phyloP scores from a whole-genome alignment of 1,284 basidiomycete species.

The Xerocomus minutiporus region DNA sequence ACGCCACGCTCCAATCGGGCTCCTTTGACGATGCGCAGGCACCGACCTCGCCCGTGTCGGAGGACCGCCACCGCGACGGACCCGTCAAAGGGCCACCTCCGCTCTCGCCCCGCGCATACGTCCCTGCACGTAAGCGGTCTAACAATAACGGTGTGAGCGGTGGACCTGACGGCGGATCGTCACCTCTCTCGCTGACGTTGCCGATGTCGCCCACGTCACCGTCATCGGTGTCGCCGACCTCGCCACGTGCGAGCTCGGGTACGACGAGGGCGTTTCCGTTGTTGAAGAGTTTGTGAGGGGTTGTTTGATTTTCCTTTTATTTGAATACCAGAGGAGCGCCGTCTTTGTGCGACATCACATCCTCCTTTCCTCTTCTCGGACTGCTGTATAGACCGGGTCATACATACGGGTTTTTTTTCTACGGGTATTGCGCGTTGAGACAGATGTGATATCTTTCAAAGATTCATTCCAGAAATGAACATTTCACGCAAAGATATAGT shows the following conservation, averaged over 20 bases:
- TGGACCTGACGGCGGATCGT: background rate
- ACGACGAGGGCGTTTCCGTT: constrained; percentile 9
- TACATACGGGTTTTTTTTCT: background rate
- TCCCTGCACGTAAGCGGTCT: constrained; percentile 45
- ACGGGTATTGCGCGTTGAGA: background rate
- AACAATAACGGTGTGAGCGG: constrained; percentile 1
- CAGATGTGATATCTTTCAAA: background rate
- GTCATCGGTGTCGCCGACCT: constrained; percentile 12
- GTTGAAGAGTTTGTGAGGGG: background rate
- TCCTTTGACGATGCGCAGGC: constrained; percentile 14
- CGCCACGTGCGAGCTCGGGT: constrained; percentile 4
- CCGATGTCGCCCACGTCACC: constrained; percentile 4
- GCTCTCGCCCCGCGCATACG: constrained; percentile 50
- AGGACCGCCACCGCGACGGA: constrained; percentile 9
- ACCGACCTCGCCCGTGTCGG: constrained; percentile 7
- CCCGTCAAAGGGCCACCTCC: constrained; percentile 16
- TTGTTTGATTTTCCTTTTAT: background rate
- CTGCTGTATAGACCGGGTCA: background rate
- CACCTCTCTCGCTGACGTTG: constrained; percentile 2
- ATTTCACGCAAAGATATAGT: background rate
- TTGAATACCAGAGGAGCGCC: background rate
- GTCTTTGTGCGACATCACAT: background rate
- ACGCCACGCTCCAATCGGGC: constrained; percentile 24
- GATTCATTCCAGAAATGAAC: background rate
- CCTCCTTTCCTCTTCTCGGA: background rate